These are phyloP conservation scores for Elaeis guineensis DNA, from an alignment of 176 grass and related monocot species.

Conservation along the genomic window DNA sequence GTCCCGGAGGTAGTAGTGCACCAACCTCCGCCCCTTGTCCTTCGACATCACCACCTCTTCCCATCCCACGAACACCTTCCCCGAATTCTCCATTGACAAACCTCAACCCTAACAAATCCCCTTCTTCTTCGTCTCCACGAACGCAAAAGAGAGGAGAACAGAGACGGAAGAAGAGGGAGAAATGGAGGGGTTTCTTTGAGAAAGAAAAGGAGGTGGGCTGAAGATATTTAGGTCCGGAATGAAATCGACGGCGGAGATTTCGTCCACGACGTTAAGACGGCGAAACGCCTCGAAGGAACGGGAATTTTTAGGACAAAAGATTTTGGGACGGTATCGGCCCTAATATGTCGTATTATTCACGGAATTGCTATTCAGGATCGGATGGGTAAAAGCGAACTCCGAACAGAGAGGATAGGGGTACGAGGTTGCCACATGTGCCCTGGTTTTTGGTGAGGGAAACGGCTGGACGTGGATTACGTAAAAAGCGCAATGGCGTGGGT, in stretches of 20 bases:
- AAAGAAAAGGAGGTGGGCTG: too few relatives aligned
- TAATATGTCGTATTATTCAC: too few relatives aligned
- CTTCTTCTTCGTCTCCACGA: not conserved
- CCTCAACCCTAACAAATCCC: conserved; percentile 26
- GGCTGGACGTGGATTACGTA: too few relatives aligned
- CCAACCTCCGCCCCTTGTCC: conserved; percentile 68
- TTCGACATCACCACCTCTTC: conserved; percentile 87
- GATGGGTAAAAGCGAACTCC: too few relatives aligned
- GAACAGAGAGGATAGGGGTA: too few relatives aligned
- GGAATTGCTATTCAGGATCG: too few relatives aligned
- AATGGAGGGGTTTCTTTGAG: too few relatives aligned
- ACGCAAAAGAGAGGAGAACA: conserved; percentile 2
- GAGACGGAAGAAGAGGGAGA: too few relatives aligned
- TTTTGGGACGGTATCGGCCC: too few relatives aligned
- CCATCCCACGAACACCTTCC: conserved; percentile 59
- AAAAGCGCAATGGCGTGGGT: too few relatives aligned
- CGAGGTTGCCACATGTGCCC: too few relatives aligned
- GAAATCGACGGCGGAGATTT: conserved; percentile 23
- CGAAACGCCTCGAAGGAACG: not conserved
- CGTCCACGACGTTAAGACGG: not conserved
- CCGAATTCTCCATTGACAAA: conserved; percentile 24
- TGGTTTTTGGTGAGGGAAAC: too few relatives aligned
- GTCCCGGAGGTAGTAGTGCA: conserved; percentile 85
- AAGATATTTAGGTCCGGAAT: not conserved
- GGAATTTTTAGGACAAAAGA: not conserved